Base-by-base conservation (phyloP, 2,329 filamentous ascomycete species). In the Blastomyces silverae region DNA sequence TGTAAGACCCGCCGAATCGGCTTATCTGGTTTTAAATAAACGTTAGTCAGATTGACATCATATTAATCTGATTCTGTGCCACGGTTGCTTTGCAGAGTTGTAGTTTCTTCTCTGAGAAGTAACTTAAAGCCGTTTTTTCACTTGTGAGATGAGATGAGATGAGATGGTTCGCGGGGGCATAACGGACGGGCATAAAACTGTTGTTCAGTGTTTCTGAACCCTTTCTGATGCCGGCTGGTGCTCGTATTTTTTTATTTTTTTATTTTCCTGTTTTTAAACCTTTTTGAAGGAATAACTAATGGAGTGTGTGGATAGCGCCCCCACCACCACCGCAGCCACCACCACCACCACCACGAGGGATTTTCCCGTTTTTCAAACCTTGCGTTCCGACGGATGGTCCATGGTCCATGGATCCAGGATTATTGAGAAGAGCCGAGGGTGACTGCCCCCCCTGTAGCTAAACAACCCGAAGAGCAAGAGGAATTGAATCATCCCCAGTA, bases 11-110 rank as follows among this genome's bases (percentile, higher is more conserved):
- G n/a, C n/a, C 11, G 22, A n/a, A 22, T 25, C 7, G n/a, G 48
- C 48, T 25, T 22, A 22, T 50, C 48, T 25, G n/a, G 22, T 50
- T 25, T 25, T 22, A 25, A n/a, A n/a, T n/a, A n/a, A n/a, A 42
- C 39, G 39, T 42, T 42, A 42, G 39, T 17, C 39, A 17, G 11
- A 42, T 3, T 42, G 11, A 50, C 48, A 28, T 34, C 13, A 17
- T 25, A 55, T 20, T 22, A 50, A n/a, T n/a, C n/a, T 50, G 25
- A 7, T 57, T 37, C 31, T 20, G 55, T 57, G 37, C 55, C 20
- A 57, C 34, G 17, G 55, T 57, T 57, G 55, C 34, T 31, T 57
- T 39, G 20, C 55, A 57, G 55, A 57, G 55, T 57, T 37, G 55
- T 57, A 57, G 25, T n/a, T n/a, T n/a, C n/a, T n/a, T n/a, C n/a